phyloP scores from a whole-genome alignment of 108 stramenopile genomes.

The Chaetoceros muelleri region DNA sequence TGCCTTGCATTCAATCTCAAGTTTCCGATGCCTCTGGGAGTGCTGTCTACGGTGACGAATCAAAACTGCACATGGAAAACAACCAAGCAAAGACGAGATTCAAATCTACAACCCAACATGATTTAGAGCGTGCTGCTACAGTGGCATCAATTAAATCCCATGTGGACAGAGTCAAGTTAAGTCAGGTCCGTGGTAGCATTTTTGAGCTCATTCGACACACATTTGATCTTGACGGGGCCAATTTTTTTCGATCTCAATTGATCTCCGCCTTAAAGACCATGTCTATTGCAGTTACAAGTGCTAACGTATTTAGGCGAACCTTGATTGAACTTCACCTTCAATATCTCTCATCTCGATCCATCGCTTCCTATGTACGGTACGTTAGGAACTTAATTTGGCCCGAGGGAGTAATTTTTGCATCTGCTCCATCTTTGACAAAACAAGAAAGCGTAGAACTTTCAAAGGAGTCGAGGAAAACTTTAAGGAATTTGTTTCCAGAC shows the following conservation, averaged over 20 bases:
- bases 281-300: conserved; percentile 60
- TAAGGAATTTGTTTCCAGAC: conserved; percentile 60
- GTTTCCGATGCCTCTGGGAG: not conserved
- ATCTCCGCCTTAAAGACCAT: conserved; percentile 72
- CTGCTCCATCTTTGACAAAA: conserved; percentile 27
- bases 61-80: too few species aligned
- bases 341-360: conserved; percentile 56
- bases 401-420: conserved; percentile 57
- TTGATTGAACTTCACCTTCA: conserved; percentile 52
- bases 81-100: not conserved
- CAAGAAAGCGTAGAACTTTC: conserved; percentile 32
- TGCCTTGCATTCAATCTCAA: not conserved
- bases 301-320: conserved; percentile 53
- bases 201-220: conserved; percentile 60
- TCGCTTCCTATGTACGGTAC: conserved; percentile 44
- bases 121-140: not conserved
- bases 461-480: conserved; percentile 25
- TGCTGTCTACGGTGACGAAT: too few species aligned
- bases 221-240: conserved; percentile 81
- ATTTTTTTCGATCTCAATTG: conserved; percentile 70
- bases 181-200: conserved; percentile 52
- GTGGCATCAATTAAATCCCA: conserved; percentile 24
- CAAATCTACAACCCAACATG: not conserved
- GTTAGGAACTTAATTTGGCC: conserved; percentile 74
- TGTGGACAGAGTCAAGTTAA: conserved; percentile 54